Conservation (phyloP, 495 filamentous ascomycete species). For the Friedmanniomyces endolithicus region DNA sequence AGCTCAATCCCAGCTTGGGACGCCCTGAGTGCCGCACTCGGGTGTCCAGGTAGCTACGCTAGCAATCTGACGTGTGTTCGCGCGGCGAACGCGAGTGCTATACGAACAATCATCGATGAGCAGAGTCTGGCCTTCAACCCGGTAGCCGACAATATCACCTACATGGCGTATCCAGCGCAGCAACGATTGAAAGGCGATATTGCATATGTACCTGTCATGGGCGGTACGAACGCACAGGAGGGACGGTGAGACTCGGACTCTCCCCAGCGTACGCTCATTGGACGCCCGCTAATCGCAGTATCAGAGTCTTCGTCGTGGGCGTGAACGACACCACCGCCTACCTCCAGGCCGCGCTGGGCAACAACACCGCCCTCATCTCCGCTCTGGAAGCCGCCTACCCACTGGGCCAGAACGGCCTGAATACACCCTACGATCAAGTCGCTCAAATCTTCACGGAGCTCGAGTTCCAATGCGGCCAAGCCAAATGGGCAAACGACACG, state of each 20-base stretch:
- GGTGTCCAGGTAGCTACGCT: conserved; percentile 13
- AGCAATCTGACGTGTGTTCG: conserved; percentile 18
- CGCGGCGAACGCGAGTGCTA: conserved; percentile 11
- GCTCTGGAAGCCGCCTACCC: conserved; percentile 14
- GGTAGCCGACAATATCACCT: conserved; percentile 23
- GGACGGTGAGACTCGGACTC: conserved; percentile 15
- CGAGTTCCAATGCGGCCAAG: conserved; percentile 15
- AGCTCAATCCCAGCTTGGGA: conserved; percentile 11
- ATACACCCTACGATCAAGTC: conserved; percentile 15
- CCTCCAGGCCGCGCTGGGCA: conserved; percentile 3
- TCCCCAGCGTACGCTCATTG: background rate
- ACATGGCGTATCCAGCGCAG: conserved; percentile 14
- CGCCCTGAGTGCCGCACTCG: conserved; percentile 12
- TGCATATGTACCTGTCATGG: conserved; percentile 22
- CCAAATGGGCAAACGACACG: conserved; percentile 10
- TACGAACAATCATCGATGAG: conserved; percentile 20
- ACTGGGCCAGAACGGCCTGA: background rate
- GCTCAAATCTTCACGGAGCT: conserved; percentile 19
- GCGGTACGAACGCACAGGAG: conserved; percentile 23
- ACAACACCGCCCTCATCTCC: conserved; percentile 3
- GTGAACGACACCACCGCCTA: conserved; percentile 10
- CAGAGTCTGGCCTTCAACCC: conserved; percentile 15
- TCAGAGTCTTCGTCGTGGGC: conserved; percentile 16
- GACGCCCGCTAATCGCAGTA: background rate
- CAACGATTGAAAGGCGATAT: conserved; percentile 14